Evolutionary conservation across 2,329 filamentous ascomycete genomes (phyloP), one percentile per base, ranked within the genome.

Genomic region (Xylaria hypoxylon): DNA sequence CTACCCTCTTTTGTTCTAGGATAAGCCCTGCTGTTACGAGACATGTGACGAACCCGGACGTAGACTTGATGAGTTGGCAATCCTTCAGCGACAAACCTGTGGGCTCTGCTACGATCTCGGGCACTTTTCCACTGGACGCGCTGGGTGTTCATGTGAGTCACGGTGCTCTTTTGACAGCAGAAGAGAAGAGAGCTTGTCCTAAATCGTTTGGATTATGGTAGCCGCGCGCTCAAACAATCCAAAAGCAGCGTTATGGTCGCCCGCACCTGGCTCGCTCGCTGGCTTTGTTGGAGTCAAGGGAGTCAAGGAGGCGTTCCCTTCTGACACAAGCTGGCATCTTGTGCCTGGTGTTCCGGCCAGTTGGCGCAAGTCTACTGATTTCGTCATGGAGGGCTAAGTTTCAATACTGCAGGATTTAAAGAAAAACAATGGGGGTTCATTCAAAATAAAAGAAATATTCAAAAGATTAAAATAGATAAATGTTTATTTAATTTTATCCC

Each of bases 31-130:
- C 51, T 62, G 58, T 67, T 65, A 69, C 58, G 52, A 67, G 68
- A 67, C 68, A 70, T 70, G 68, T 70, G 68, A 70, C 67, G 61
- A 64, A 67, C 57, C 40, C 50, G 45, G 55, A 60, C 63, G 35
- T 65, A 53, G 51, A 65, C 51, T 65, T 70, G 68, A 69, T 70
- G 68, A 67, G 68, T 69, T 70, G 68, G 68, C 68, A 69, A 56
- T 67, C 61, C 57, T 66, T 58, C 58, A 57, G 59, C 58, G 45
- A 64, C 61, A 67, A 60, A 62, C 61, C 65, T 22, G 65, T 64
- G 64, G 68, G 52, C 68, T 60, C 53, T 40, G 13, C 38, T 50
- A 26, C 35, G 13, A 26, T 35, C 51, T 51, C 19, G 42, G 57
- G 52, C 35, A n/a, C 28, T 35, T 28, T 19, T 45, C 55, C 51